Base-by-base conservation (phyloP, 345 rosid genomes). In the Euphorbia tirucalli region DNA sequence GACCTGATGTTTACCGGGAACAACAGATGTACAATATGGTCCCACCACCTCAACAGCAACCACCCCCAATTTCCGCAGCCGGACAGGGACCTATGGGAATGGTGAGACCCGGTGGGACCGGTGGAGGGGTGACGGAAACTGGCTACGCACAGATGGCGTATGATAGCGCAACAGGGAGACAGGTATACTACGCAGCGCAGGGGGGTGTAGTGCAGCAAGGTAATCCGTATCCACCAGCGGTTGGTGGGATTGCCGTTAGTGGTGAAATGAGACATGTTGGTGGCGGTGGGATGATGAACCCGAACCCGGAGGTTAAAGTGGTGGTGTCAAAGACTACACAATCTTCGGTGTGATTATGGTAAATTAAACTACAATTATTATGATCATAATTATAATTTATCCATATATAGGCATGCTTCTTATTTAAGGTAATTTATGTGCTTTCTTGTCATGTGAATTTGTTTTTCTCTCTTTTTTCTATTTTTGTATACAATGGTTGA, bases 1-100 rank as follows among this genome's bases (percentile, higher is more conserved):
- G 73, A 18, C 75, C 84, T 0, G 96, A 90, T n/a, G 78, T 80
- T 63, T 93, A 91, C 89, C 74, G 96, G 56, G 98, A 93, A 31
- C 95, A 83, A 30, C 87, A 76, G 56, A n/a, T 87, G 10, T 90
- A 85, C 83, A 87, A 80, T 81, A 22, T 90, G 78, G 74, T 82
- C 59, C 77, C 84, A 30, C 83, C n/a, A 13, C 76, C 32, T 18
- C 80, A 69, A 31, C 78, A 73, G 24, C 63, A 37, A 25, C 85
- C 69, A 14, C 64, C 74, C 31, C 69, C 72, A 0, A 59, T 68
- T 8, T 50, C n/a, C n/a, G n/a, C n/a, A n/a, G n/a, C 81, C 4
- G 74, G 31, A 3, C 57, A 19, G 69, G 75, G 63, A 1, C 71
- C 73, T 1, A 61, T 79, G 75, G 83, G 80, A 27, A 56, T 85